These are phyloP conservation scores for Xylariaceae sp. DNA, from an alignment of 2,329 filamentous ascomycete genomes.

Conservation along the genomic window DNA sequence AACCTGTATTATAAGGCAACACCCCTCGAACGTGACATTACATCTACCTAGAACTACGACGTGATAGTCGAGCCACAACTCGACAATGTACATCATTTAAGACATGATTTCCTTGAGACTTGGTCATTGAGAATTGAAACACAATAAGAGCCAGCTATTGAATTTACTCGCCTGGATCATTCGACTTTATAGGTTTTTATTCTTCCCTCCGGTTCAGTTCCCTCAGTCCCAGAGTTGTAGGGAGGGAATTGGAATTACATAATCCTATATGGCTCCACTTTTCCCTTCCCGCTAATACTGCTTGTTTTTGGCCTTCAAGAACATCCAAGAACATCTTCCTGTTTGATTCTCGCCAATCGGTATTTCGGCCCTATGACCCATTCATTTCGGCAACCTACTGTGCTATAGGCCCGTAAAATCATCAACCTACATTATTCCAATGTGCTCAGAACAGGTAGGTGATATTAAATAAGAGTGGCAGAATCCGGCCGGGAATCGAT, in stretches of 20 bases:
- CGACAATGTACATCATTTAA: constrained; percentile 1
- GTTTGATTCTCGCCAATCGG: not conserved
- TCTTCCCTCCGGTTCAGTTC: not conserved
- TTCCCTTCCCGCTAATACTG: too few species aligned
- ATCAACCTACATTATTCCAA: not conserved
- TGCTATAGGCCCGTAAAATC: not conserved
- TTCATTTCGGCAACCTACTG: not conserved
- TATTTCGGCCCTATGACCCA: not conserved
- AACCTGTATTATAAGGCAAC: constrained; percentile 13
- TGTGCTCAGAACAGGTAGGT: not conserved
- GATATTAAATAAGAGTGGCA: not conserved
- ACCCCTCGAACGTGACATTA: constrained; percentile 20
- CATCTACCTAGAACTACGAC: not conserved
- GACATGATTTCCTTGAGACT: not conserved
- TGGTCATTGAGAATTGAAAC: not conserved
- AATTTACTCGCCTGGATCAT: too few species aligned
- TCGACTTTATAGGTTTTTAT: too few species aligned
- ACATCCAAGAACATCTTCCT: too few species aligned
- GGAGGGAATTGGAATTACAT: not conserved
- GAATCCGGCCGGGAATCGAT: not conserved
- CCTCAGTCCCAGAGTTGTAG: not conserved
- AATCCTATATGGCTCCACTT: not conserved
- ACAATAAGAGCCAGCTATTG: not conserved
- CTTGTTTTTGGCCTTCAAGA: too few species aligned
- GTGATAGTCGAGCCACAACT: not conserved